Evolutionary conservation across 2,329 filamentous ascomycete species (phyloP).

Genomic region (Phyllosticta paracitricarpa): DNA sequence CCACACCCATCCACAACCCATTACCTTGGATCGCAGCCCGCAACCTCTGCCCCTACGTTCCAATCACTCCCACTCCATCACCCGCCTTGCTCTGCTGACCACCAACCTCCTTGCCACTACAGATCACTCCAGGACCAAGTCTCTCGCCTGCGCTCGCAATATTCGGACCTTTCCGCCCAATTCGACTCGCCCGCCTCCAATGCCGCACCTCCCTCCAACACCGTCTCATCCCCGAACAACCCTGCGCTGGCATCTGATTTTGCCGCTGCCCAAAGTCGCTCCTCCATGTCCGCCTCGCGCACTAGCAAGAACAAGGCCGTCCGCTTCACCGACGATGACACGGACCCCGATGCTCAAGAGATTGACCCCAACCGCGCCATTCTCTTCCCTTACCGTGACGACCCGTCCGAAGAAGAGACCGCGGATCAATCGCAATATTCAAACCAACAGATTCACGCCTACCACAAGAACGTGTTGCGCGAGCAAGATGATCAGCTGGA

Average conservation of each 20-base stretch:
- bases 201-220: conserved; percentile 23
- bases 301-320: conserved; percentile 55
- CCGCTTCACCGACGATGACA: conserved; percentile 60
- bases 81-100: conserved; percentile 1
- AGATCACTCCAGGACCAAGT: conserved; percentile 53
- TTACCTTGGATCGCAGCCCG: not conserved
- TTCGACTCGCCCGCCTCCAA: conserved; percentile 55
- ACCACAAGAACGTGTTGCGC: conserved; percentile 70
- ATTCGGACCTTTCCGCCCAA: conserved; percentile 66
- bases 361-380: conserved; percentile 45
- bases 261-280: conserved; percentile 26
- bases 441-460: conserved; percentile 79
- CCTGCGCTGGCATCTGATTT: conserved; percentile 28
- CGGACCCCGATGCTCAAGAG: conserved; percentile 26
- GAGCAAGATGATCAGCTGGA: conserved; percentile 95
- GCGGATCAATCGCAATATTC: conserved; percentile 49
- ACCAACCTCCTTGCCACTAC: conserved; percentile 21
- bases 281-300: conserved; percentile 12
- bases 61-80: conserved; percentile 6
- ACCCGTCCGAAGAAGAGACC: conserved; percentile 41
- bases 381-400: conserved; percentile 63
- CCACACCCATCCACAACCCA: not conserved
- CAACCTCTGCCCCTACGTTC: conserved; percentile 1
- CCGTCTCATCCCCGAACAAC: conserved; percentile 35
- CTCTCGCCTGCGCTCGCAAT: conserved; percentile 60